Evolutionary conservation across 768 basidiomycete genomes (phyloP).

Genomic region (Tulasnella sp.): DNA sequence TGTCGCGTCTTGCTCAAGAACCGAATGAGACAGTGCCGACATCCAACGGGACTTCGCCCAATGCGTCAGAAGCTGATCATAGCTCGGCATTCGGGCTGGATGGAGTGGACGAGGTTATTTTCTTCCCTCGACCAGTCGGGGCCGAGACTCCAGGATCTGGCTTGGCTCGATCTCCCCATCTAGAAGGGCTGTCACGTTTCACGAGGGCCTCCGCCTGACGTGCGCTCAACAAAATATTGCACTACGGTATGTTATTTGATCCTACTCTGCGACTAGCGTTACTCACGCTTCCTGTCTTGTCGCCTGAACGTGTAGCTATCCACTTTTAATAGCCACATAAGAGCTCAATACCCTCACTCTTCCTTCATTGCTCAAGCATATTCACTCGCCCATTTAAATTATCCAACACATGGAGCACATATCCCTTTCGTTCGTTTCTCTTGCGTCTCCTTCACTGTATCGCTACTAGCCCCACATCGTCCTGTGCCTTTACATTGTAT

Average conservation of each 20-base stretch:
- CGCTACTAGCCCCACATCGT: neutral
- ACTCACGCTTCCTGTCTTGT: neutral
- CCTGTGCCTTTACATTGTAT: neutral
- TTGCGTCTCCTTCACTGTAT: neutral
- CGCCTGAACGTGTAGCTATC: too few species aligned
- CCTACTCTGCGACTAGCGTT: neutral
- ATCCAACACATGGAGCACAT: neutral
- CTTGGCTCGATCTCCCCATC: conserved; percentile 16
- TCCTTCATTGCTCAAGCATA: neutral
- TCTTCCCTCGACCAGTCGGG: conserved; percentile 21
- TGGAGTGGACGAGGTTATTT: conserved; percentile 11
- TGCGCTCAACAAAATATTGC: neutral
- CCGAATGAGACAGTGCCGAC: neutral
- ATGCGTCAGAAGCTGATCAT: neutral
- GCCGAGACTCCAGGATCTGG: conserved; percentile 17
- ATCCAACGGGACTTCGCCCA: neutral
- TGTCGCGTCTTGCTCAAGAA: conserved; percentile 6
- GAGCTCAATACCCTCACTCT: neutral
- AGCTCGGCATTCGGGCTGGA: neutral
- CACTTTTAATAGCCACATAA: neutral
- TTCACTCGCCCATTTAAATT: neutral
- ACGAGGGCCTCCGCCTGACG: neutral
- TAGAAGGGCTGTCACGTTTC: conserved; percentile 16
- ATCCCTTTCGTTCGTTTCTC: neutral
- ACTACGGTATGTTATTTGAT: neutral